Conservation (phyloP, 2,329 filamentous ascomycete genomes). For the Aspergillus brasiliensis region DNA sequence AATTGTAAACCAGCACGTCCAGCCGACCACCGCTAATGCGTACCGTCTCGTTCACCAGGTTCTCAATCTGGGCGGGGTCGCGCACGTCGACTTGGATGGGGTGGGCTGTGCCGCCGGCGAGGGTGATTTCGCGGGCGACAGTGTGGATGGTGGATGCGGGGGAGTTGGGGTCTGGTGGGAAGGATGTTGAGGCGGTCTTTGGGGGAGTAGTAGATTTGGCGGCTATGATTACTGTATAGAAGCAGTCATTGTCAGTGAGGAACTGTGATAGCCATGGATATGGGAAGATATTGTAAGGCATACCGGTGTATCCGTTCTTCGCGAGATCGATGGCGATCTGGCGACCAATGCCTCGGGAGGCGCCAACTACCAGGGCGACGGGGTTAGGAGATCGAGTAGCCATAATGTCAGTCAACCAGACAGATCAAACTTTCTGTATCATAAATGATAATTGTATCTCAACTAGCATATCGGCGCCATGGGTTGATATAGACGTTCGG, state of each 20-base stretch:
- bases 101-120: conserved; percentile 64
- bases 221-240: conserved; percentile 67
- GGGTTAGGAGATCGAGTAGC: conserved; percentile 5
- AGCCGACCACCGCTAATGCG: conserved; percentile 63
- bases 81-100: conserved; percentile 73
- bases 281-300: conserved; percentile 1
- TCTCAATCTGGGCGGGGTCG: conserved; percentile 61
- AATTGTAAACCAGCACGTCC: conserved; percentile 79
- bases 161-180: conserved; percentile 78
- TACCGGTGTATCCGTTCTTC: conserved; percentile 69
- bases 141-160: conserved; percentile 75
- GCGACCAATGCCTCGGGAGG: conserved; percentile 77
- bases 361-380: conserved; percentile 73
- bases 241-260: not conserved
- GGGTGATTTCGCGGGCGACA: conserved; percentile 72
- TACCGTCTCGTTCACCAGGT: conserved; percentile 62
- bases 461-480: no score
- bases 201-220: conserved; percentile 74
- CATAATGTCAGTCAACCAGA: not conserved
- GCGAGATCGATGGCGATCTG: conserved; percentile 79
- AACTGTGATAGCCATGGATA: not conserved
- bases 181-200: conserved; percentile 52
- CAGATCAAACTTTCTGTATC: no score
- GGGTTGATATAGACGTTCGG: not conserved
- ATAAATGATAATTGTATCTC: no score